These are phyloP conservation scores for Diaporthe vaccinii DNA, from an alignment of 2,329 filamentous ascomycete species.

Conservation along the genomic window DNA sequence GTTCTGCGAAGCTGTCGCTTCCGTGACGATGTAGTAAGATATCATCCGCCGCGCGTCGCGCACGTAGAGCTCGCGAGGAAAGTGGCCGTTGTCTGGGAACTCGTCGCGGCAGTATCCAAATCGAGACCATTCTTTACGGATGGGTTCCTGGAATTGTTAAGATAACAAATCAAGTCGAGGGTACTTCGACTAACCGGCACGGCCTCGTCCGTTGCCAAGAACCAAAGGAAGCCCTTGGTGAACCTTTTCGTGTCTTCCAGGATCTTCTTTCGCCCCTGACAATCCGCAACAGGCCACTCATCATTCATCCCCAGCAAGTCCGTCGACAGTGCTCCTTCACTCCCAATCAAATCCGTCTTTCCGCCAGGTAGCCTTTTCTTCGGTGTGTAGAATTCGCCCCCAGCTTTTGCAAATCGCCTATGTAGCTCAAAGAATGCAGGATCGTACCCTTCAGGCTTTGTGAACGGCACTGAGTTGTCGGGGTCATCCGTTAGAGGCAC, in stretches of 20 bases:
- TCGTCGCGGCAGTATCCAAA: conserved; percentile 47
- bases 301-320: conserved; percentile 2
- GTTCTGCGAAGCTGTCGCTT: not conserved
- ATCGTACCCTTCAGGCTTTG: not conserved
- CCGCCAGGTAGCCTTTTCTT: not conserved
- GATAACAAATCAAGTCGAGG: not conserved
- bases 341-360: conserved; percentile 9
- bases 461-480: not conserved
- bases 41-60: conserved; percentile 45
- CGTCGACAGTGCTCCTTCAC: not conserved
- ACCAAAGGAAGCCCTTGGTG: conserved; percentile 4
- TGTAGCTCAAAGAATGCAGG: not conserved
- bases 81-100: conserved; percentile 46
- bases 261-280: not conserved
- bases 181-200: not conserved
- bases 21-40: not conserved
- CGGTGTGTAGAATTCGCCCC: not conserved
- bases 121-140: conserved; percentile 42
- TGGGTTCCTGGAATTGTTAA: not conserved
- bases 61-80: conserved; percentile 47
- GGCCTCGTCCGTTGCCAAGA: not conserved
- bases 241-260: not conserved
- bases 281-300: not conserved
- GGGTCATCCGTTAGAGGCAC: not conserved
- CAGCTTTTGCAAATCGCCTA: not conserved